Evolutionary conservation across 2,329 filamentous ascomycete species (phyloP).

Genomic region (Penicillium rolfsii): DNA sequence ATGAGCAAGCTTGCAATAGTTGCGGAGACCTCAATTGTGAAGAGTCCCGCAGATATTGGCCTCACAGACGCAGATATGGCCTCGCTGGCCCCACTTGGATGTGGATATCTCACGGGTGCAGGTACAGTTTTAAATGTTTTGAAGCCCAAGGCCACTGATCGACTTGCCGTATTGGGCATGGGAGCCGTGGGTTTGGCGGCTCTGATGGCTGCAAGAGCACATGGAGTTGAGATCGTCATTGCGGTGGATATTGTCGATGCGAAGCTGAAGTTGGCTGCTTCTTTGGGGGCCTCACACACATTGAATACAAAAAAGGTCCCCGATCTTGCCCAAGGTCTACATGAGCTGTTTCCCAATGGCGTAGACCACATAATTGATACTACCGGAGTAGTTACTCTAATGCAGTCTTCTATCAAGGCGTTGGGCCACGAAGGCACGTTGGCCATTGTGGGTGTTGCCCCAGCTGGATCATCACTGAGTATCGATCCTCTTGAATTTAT

Average conservation of each 20-base stretch:
- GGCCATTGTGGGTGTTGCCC: slow-evolving; percentile 41
- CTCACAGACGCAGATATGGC: slow-evolving; percentile 28
- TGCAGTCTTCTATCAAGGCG: slow-evolving; percentile 36
- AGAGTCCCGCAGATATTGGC: slow-evolving; percentile 15
- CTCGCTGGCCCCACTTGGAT: slow-evolving; percentile 36
- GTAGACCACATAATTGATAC: slow-evolving; percentile 39
- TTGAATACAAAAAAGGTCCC: slow-evolving; percentile 39
- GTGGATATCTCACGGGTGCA: slow-evolving; percentile 40
- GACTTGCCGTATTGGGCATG: slow-evolving; percentile 36
- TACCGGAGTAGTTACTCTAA: slow-evolving; percentile 34
- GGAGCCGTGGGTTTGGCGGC: slow-evolving; percentile 33
- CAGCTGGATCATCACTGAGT: slow-evolving; percentile 28
- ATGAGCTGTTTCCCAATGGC: slow-evolving; percentile 31
- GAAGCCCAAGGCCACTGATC: slow-evolving; percentile 24
- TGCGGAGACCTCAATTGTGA: slow-evolving; percentile 36
- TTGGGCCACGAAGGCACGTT: slow-evolving; percentile 37
- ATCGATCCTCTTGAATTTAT: slow-evolving; percentile 34
- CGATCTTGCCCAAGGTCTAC: slow-evolving; percentile 35
- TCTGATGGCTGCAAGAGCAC: slow-evolving; percentile 25
- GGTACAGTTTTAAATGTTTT: slow-evolving; percentile 38
- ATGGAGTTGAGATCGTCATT: slow-evolving; percentile 40
- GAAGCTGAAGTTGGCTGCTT: slow-evolving; percentile 48
- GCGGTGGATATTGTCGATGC: slow-evolving; percentile 51
- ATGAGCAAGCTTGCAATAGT: slow-evolving; percentile 39
- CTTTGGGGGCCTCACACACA: slow-evolving; percentile 51